Evolutionary conservation across 1,284 basidiomycete species (phyloP).

Genomic region (Cryptococcus sp.): DNA sequence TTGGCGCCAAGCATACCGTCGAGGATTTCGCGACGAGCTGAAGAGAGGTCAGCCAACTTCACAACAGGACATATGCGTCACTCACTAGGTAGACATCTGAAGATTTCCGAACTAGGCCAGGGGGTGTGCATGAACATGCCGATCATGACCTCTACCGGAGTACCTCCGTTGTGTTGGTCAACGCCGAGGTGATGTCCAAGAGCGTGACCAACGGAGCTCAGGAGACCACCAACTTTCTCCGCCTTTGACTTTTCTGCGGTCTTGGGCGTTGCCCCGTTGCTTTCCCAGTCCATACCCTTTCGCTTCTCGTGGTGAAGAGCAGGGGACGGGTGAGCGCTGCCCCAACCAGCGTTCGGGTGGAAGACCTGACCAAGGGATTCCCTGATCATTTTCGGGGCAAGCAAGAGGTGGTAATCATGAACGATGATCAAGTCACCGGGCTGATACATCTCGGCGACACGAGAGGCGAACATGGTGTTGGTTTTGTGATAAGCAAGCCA

Average conservation of each 20-base stretch:
- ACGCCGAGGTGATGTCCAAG: slow-evolving; percentile 29
- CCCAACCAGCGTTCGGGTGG: slow-evolving; percentile 27
- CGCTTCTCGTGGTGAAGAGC: slow-evolving; percentile 24
- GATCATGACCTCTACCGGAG: slow-evolving; percentile 58
- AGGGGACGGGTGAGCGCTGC: slow-evolving; percentile 30
- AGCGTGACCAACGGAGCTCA: slow-evolving; percentile 33
- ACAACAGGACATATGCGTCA: slow-evolving; percentile 17
- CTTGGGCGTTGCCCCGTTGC: slow-evolving; percentile 14
- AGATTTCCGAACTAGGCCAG: slow-evolving; percentile 95
- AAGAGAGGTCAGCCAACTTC: slow-evolving; percentile 10
- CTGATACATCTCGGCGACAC: slow-evolving; percentile 71
- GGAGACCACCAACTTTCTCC: slow-evolving; percentile 28
- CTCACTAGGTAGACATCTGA: slow-evolving; percentile 84
- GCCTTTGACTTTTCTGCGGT: slow-evolving; percentile 13
- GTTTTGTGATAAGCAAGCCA: slow-evolving; percentile 83
- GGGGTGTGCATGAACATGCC: slow-evolving; percentile 97
- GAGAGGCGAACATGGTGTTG: slow-evolving; percentile 81
- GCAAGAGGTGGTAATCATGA: slow-evolving; percentile 90
- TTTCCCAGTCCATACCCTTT: slow-evolving; percentile 42
- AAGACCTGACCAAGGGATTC: slow-evolving; percentile 70
- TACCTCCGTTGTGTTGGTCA: slow-evolving; percentile 19
- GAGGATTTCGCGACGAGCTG: slow-evolving; percentile 85
- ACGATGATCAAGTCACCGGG: slow-evolving; percentile 91
- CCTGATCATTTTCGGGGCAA: slow-evolving; percentile 83
- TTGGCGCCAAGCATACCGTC: slow-evolving; percentile 99